These are phyloP conservation scores for Pichia cephalocereana DNA, from an alignment of 805 yeast genomes.

Conservation along the genomic window DNA sequence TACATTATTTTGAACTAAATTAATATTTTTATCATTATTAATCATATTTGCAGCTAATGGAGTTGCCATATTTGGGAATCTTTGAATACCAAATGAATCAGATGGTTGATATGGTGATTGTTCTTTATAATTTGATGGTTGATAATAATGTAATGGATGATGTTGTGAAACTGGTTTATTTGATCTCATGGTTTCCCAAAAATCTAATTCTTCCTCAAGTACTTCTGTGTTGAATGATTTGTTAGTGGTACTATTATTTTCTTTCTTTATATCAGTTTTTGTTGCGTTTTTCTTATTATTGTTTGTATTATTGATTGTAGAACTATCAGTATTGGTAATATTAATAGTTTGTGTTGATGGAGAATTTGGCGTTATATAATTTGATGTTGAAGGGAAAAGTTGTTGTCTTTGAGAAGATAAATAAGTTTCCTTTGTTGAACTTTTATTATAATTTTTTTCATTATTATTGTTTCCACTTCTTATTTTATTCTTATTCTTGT, in stretches of 20 bases:
- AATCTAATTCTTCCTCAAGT: constrained; percentile 55
- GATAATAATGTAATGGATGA: constrained; percentile 39
- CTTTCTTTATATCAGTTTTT: not conserved
- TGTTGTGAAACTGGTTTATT: constrained; percentile 42
- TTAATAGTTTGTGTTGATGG: not conserved
- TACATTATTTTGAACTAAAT: constrained; percentile 5
- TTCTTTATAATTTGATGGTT: constrained; percentile 17
- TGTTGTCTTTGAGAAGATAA: constrained; percentile 9
- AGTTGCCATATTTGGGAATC: constrained; percentile 12
- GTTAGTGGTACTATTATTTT: constrained; percentile 5
- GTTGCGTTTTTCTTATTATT: not conserved
- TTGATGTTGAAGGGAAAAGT: constrained; percentile 6
- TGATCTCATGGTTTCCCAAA: constrained; percentile 62
- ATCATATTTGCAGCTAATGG: constrained; percentile 5
- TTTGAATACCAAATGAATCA: constrained; percentile 12
- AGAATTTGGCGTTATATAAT: not conserved
- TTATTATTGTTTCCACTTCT: constrained; percentile 4
- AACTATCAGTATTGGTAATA: not conserved
- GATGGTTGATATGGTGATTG: constrained; percentile 13
- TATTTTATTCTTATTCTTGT: not conserved
- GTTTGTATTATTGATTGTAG: not conserved
- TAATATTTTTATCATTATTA: constrained; percentile 1
- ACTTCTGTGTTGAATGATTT: constrained; percentile 30
- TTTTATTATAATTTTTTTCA: not conserved
- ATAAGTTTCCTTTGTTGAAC: not conserved